Evolutionary conservation across 1,139 yeast species (phyloP).

Genomic region (Hyphopichia wangnamkhiaoensis): DNA sequence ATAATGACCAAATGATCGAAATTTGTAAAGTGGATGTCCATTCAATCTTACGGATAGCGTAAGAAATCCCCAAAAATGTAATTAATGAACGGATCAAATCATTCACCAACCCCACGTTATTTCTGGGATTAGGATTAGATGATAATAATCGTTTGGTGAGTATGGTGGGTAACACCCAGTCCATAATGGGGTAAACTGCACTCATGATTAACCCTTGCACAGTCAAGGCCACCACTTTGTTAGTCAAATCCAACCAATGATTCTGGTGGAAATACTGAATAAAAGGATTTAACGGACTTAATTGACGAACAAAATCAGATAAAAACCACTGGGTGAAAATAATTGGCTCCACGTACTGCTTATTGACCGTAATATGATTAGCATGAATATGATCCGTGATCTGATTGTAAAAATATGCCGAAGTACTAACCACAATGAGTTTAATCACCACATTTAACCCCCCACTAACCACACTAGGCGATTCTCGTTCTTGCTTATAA

Average conservation of each 20-base stretch:
- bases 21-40: slow-evolving; percentile 82
- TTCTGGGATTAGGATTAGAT: slow-evolving; percentile 29
- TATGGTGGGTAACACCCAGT: slow-evolving; percentile 42
- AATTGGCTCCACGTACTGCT: slow-evolving; percentile 30
- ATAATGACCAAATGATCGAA: slow-evolving; percentile 69
- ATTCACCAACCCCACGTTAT: slow-evolving; percentile 31
- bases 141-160: slow-evolving; percentile 29
- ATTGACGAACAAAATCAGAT: slow-evolving; percentile 29
- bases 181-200: slow-evolving; percentile 60
- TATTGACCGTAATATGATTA: slow-evolving; percentile 42
- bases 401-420: slow-evolving; percentile 53
- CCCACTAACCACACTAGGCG: not conserved
- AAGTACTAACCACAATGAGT: slow-evolving; percentile 35
- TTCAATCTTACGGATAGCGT: slow-evolving; percentile 77
- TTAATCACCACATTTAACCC: slow-evolving; percentile 14
- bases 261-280: not conserved
- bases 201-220: slow-evolving; percentile 67
- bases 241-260: slow-evolving; percentile 12
- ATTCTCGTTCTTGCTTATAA: not conserved
- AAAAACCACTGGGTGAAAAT: slow-evolving; percentile 36
- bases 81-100: slow-evolving; percentile 60
- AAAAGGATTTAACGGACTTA: slow-evolving; percentile 21
- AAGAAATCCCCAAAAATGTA: slow-evolving; percentile 80
- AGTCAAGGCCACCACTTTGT: slow-evolving; percentile 28
- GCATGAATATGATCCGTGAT: slow-evolving; percentile 52